Evolutionary conservation across 495 filamentous ascomycete species (phyloP), one percentile per base, ranked within the genome.

Genomic region (Daldinia vernicosa): DNA sequence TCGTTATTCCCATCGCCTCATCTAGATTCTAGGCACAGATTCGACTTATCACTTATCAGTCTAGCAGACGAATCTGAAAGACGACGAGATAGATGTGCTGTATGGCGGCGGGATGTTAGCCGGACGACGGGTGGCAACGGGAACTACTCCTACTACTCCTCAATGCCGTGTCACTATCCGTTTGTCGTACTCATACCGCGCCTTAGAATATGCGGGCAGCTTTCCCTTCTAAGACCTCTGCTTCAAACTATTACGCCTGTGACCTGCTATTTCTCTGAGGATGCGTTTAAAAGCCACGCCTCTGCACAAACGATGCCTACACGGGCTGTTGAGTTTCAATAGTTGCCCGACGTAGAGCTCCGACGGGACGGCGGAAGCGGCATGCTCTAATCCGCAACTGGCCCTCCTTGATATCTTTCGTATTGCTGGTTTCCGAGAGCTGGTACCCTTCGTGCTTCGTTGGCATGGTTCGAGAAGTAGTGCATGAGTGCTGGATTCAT

Each of bases 51-150:
- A 28, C 17, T 39, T 15, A 27, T 33, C 12, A 43, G 58, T 61
- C 17, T 69, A 15, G 27, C 15, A 55, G 30, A 12, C 14, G 30
- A 19, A 35, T 35, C 30, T 33, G 12, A 56, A 43, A 45, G 30
- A 27, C 51, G 60, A 69, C 11, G 37, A 3, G 17, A 2, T 17
- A 17, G 40, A 45, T 17, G n/a, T 0, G 17, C 15, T 43, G 6
- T 15, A 37, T 60, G 59, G 64, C 30, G 54, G 37, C 59, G 24
- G 39, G 56, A 12, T 30, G 30, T 26, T 64, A 53, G 33, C 62
- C 63, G 62, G 51, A 57, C 58, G 63, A 33, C 58, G 66, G 66
- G 66, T 69, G 70, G 56, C 62, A 50, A 65, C 60, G 54, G 60
- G 56, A 69, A 53, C 43, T 19, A 15, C 19, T 43, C 17, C 37